Conservation (phyloP, 805 yeast species). For the Starmerella stigmatis region DNA sequence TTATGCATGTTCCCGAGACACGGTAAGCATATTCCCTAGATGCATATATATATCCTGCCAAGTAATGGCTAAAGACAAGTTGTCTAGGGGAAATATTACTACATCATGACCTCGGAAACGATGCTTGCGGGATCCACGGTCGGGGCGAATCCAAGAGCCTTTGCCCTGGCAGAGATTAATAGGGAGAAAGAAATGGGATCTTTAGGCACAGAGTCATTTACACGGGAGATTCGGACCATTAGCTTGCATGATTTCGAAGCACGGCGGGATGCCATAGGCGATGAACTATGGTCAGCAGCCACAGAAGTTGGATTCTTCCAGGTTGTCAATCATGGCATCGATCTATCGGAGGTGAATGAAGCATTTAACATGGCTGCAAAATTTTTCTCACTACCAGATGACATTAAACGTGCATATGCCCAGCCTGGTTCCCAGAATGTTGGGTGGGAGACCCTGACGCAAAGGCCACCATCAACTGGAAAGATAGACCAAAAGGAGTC, state of each 20-base stretch:
- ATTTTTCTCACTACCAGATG: slow-evolving; percentile 14
- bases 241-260: slow-evolving; percentile 10
- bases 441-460: slow-evolving; percentile 17
- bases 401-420: slow-evolving; percentile 9
- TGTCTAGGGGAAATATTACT: too few relatives aligned
- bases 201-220: slow-evolving; percentile 3
- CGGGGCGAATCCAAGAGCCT: too few relatives aligned
- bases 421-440: slow-evolving; percentile 8
- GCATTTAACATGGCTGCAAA: slow-evolving; percentile 12
- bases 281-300: slow-evolving; percentile 19
- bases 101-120: too few relatives aligned
- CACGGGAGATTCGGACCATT: slow-evolving; percentile 14
- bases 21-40: too few relatives aligned
- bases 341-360: slow-evolving; percentile 5
- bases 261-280: slow-evolving; percentile 11
- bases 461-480: slow-evolving; percentile 20
- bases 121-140: too few relatives aligned
- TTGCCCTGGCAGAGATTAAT: too few relatives aligned
- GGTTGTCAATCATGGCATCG: slow-evolving; percentile 16
- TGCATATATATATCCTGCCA: too few relatives aligned
- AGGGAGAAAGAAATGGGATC: too few relatives aligned
- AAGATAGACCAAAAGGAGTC: slow-evolving; percentile 18
- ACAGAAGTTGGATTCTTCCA: slow-evolving; percentile 19
- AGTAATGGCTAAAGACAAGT: too few relatives aligned
- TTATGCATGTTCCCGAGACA: too few relatives aligned